Evolutionary conservation across 208 protist species (phyloP).

Genomic region (Trypanosoma boissoni): DNA sequence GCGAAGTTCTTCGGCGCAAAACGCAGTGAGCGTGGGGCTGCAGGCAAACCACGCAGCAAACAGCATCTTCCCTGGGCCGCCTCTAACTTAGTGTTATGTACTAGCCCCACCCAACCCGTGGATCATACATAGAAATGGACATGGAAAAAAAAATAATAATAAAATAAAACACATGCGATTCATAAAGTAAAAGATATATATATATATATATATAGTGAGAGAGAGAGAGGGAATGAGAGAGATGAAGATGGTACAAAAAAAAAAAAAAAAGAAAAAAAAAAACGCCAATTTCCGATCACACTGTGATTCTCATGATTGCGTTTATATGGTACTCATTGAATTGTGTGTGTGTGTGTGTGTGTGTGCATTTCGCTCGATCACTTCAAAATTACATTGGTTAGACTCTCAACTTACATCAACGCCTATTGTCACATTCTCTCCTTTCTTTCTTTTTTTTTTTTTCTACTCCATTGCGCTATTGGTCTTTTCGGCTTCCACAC

Average conservation of each 20-base stretch:
- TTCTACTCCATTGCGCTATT: neutral
- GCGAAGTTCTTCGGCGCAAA: conserved; percentile 56
- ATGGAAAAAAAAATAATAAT: conserved; percentile 1
- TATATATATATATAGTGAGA: conserved; percentile 2
- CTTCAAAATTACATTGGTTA: neutral
- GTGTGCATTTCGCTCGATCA: neutral
- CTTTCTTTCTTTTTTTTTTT: neutral
- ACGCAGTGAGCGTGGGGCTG: conserved; percentile 40
- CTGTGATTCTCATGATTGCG: too few relatives aligned
- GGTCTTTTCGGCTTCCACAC: too few relatives aligned
- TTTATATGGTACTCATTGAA: too few relatives aligned
- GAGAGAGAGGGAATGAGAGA: neutral
- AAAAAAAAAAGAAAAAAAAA: conserved; percentile 3
- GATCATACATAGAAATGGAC: neutral
- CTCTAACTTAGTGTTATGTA: too few relatives aligned
- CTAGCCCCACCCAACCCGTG: too few relatives aligned
- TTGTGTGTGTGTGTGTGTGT: neutral
- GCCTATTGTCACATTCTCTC: neutral
- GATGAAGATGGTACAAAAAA: neutral
- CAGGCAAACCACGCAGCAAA: conserved; percentile 76
- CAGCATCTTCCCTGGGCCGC: conserved; percentile 51
- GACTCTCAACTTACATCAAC: neutral
- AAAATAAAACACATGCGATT: too few relatives aligned
- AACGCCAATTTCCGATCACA: too few relatives aligned
- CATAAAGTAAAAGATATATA: neutral